phyloP scores from a whole-genome alignment of 495 filamentous ascomycete species.

The Oleoguttula mirabilis region DNA sequence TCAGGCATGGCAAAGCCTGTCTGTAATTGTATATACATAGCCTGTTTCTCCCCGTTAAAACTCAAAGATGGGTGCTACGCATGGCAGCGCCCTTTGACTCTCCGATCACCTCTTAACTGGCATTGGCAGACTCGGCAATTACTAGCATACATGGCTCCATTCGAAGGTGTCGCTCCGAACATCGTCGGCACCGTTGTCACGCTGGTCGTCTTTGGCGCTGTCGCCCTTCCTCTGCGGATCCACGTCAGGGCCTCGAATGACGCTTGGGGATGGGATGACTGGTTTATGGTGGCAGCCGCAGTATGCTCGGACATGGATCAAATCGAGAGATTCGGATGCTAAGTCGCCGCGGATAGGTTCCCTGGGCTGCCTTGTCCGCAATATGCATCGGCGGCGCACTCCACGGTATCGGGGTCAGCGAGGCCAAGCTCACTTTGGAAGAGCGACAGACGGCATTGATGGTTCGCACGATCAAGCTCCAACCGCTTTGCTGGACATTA shows the following conservation, averaged over 20 bases:
- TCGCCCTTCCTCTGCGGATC: slow-evolving; percentile 3
- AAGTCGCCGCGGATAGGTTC: not conserved
- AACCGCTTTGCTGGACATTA: not conserved
- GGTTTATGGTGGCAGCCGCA: not conserved
- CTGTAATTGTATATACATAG: too few species aligned
- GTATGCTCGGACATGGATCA: not conserved
- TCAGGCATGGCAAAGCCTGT: too few species aligned
- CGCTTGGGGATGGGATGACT: slow-evolving; percentile 1
- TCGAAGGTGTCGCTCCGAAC: not conserved
- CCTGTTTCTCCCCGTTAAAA: too few species aligned
- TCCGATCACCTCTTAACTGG: too few species aligned
- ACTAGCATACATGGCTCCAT: slow-evolving; percentile 2
- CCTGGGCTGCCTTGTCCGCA: not conserved
- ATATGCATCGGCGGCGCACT: slow-evolving; percentile 2
- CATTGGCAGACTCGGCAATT: too few species aligned
- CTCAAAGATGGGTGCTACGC: too few species aligned
- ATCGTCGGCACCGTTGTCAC: not conserved
- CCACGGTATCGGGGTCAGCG: slow-evolving; percentile 1
- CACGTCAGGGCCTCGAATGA: not conserved
- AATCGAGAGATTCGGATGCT: not conserved
- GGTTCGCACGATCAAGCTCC: not conserved
- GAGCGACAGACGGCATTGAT: not conserved
- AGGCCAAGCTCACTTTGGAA: not conserved
- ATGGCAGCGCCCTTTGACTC: too few species aligned
- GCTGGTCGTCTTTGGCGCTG: not conserved